Evolutionary conservation across 1,284 basidiomycete species (phyloP), one percentile per base, ranked within the genome.

Genomic region (Rhodofomes roseus): DNA sequence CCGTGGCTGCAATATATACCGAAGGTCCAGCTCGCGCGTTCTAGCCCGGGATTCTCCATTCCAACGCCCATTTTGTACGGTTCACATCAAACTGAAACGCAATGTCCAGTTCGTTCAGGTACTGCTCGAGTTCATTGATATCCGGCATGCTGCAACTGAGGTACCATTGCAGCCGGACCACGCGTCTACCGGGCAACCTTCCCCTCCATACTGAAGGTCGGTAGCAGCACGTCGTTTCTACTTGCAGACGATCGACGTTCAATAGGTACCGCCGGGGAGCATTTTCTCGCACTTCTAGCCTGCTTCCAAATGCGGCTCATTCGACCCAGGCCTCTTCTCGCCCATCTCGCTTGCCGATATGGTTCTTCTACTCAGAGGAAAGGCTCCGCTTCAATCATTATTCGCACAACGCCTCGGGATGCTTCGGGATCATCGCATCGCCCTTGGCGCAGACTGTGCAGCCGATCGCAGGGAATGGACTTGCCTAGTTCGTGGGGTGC

Each of bases 311-410:
- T 52, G 11, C 31, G 50, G 50, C 31, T 52, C 50, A 36, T 52
- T 31, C 31, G 50, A 25, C 34, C 50, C 50, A 52, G 50, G 50
- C 29, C 48, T n/a, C 27, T 34, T 34, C n/a, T 34, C 50, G 29
- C 50, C 50, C 50, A 52, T 52, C 50, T 52, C 50, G 50, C 50
- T 52, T 52, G 50, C 31, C 16, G 50, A 52, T 52, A 52, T 36
- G 27, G 34, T 34, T 52, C 29, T 23, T 37, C 22, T 25, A 18
- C 18, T 20, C 43, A 23, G 20, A 27, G 4, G 9, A 34, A 52
- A 52, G 50, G 50, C 31, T 22, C 50, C 50, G 50, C 46, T 29
- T 48, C 34, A 52, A 52, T 37, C n/a, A 34, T 37, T 29, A 52
- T 52, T 52, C 50, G 20, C 34, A 36, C 50, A 52, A 37, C 9